Evolutionary conservation across 805 yeast species (phyloP), one percentile per base, ranked within the genome.

Genomic region (Cyberlindnera petersonii): DNA sequence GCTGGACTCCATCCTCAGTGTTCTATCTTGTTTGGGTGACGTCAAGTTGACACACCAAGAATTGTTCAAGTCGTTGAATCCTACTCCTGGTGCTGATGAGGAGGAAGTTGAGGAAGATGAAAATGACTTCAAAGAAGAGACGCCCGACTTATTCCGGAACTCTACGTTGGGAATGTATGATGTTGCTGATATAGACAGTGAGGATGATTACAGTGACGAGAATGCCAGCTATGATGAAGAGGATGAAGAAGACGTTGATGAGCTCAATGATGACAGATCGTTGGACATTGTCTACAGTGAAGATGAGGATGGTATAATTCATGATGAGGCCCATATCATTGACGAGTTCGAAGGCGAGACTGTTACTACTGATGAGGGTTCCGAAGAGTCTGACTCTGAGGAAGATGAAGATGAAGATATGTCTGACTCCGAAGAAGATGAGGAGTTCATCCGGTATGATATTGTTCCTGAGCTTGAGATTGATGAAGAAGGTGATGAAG

Each of bases 121-220:
- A n/a, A 77, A 73, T 20, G 86, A 81, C 26, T 68, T 66, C 29
- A 65, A 66, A 16, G 78, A 74, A 26, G 94, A 86, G 37, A 76
- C 88, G 0, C 88, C 95, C 0, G 89, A 89, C 57, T 66, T 89
- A 53, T 79, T 91, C 60, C 69, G 82, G 27, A 89, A 93, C 56
- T 89, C 97, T 0, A 86, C 97, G 0, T 68, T 91, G 28, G 97
- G 96, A 2, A 89, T 91, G 94, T 91, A 83, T 57, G 97, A 91
- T 51, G 80, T 85, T 27, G 85, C 73, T 24, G 93, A 82, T 36
- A 72, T 75, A 24, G 82, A 77, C 46, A 75, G 75, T 31, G 83
- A 79, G 24, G 82, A 75, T 10, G 80, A 74, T 8, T 76, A 68
- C n/a, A 75, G 67, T 18, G 78, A 71, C 28, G 72, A 68, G 19